Evolutionary conservation across 306 rosid genomes (phyloP).

Genomic region (Prunus campanulata): DNA sequence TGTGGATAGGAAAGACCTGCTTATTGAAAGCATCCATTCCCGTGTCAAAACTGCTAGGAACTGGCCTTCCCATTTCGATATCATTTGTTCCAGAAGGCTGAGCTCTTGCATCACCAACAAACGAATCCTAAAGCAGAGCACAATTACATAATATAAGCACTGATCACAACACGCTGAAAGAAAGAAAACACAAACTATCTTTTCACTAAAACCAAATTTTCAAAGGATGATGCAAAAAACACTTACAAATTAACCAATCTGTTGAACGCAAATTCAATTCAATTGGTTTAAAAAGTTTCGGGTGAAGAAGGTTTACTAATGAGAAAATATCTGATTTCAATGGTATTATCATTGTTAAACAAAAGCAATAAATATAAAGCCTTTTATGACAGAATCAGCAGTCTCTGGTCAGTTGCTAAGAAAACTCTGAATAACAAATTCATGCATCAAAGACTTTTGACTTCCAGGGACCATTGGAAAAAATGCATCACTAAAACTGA

Average conservation of each 20-base stretch:
- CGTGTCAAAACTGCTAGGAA: slow-evolving; percentile 43
- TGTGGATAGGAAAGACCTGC: slow-evolving; percentile 52
- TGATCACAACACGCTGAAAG: slow-evolving; percentile 21
- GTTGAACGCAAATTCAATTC: neutral
- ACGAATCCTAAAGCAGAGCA: slow-evolving; percentile 65
- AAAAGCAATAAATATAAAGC: neutral
- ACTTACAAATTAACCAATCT: neutral
- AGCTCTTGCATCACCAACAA: slow-evolving; percentile 52
- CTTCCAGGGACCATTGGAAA: neutral
- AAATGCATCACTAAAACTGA: neutral
- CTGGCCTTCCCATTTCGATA: slow-evolving; percentile 80
- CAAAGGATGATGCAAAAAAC: slow-evolving; percentile 4
- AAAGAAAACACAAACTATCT: slow-evolving; percentile 4
- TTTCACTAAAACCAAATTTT: neutral
- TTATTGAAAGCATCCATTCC: slow-evolving; percentile 83
- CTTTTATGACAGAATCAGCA: neutral
- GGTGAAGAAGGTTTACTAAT: neutral
- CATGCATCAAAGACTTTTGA: neutral
- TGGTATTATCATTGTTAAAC: neutral
- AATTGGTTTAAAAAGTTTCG: neutral
- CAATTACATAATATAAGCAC: slow-evolving; percentile 1
- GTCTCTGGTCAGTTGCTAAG: neutral
- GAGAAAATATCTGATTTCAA: neutral
- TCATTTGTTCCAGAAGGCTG: slow-evolving; percentile 71
- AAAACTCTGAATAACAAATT: neutral